phyloP scores from a whole-genome alignment of 306 rosid species.

The Casuarina glauca region DNA sequence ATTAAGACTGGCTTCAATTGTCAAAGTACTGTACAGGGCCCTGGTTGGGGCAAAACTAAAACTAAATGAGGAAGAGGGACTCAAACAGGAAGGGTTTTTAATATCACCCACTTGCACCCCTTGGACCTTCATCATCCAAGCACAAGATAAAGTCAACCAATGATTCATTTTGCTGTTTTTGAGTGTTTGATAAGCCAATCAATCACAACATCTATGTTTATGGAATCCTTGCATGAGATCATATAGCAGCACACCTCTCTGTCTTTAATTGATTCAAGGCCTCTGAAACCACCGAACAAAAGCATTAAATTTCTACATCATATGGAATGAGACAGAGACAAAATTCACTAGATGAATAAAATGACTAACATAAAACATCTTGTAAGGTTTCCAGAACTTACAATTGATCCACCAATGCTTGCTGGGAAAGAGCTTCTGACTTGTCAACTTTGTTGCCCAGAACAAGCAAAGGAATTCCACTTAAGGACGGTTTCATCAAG shows the following conservation, averaged over 20 bases:
- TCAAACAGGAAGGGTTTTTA: slow-evolving; percentile 7
- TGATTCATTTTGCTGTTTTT: slow-evolving; percentile 56
- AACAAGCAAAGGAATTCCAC: slow-evolving; percentile 76
- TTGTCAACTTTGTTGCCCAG: slow-evolving; percentile 94
- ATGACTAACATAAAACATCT: slow-evolving; percentile 8
- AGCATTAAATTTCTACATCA: slow-evolving; percentile 9
- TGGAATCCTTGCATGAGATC: slow-evolving; percentile 96
- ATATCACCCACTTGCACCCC: slow-evolving; percentile 16
- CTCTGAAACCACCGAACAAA: slow-evolving; percentile 54
- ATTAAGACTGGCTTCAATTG: neutral
- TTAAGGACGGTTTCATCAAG: slow-evolving; percentile 70
- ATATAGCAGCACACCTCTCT: slow-evolving; percentile 93
- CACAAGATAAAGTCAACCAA: slow-evolving; percentile 7
- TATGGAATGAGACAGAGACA: slow-evolving; percentile 2
- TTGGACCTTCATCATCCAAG: slow-evolving; percentile 16
- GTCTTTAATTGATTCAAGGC: slow-evolving; percentile 70
- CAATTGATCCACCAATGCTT: slow-evolving; percentile 86
- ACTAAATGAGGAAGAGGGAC: neutral
- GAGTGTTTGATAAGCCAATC: slow-evolving; percentile 99
- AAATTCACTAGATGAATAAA: slow-evolving; percentile 5
- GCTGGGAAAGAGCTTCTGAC: slow-evolving; percentile 93
- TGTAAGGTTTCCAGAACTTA: slow-evolving; percentile 40
- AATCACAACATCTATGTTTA: slow-evolving; percentile 85
- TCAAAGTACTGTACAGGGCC: slow-evolving; percentile 13
- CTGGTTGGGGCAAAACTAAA: neutral